A percentile compares a stretch with the other conserved stretches of the same genome.
Evolutionary conservation across 345 rosid genomes (phyloP).

Genomic region (Boechera stricta): DNA sequence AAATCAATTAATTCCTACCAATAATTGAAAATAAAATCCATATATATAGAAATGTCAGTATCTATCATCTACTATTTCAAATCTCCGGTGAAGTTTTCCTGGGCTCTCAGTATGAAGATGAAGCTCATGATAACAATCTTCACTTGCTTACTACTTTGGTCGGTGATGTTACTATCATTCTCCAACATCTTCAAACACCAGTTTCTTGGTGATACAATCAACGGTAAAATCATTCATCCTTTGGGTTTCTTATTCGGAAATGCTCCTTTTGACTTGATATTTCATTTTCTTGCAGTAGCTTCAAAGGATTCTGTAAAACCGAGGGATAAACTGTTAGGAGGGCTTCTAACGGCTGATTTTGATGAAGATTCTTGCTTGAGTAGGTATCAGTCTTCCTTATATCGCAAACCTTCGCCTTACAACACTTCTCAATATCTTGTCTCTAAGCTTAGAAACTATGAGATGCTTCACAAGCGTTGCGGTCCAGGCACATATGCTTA

Average conservation of each 20-base stretch:
- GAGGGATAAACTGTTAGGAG: conserved; percentile 43
- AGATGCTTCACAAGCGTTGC: conserved; percentile 47
- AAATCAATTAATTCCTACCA: not conserved
- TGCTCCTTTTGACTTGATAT: not conserved
- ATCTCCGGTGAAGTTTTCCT: conserved; percentile 14
- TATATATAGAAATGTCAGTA: not conserved
- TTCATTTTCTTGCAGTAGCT: conserved; percentile 14
- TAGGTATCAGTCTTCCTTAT: conserved; percentile 39
- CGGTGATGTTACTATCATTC: conserved; percentile 18
- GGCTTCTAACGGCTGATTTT: conserved; percentile 44
- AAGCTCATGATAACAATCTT: conserved; percentile 31
- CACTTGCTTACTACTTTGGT: conserved; percentile 40
- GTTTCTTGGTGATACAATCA: conserved; percentile 8
- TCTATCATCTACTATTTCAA: conserved; percentile 4
- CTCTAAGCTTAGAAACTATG: conserved; percentile 49
- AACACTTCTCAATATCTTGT: conserved; percentile 40
- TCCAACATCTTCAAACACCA: conserved; percentile 34
- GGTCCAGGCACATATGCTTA: conserved; percentile 46
- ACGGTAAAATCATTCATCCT: conserved; percentile 20
- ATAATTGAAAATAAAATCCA: conserved; percentile 6
- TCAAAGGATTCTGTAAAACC: conserved; percentile 9
- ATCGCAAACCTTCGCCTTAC: conserved; percentile 42
- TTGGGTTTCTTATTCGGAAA: not conserved
- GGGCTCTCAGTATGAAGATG: conserved; percentile 19
- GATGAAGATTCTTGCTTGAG: conserved; percentile 45